Evolutionary conservation across 2,329 filamentous ascomycete species (phyloP).

Genomic region (Neoascochyta sp.): DNA sequence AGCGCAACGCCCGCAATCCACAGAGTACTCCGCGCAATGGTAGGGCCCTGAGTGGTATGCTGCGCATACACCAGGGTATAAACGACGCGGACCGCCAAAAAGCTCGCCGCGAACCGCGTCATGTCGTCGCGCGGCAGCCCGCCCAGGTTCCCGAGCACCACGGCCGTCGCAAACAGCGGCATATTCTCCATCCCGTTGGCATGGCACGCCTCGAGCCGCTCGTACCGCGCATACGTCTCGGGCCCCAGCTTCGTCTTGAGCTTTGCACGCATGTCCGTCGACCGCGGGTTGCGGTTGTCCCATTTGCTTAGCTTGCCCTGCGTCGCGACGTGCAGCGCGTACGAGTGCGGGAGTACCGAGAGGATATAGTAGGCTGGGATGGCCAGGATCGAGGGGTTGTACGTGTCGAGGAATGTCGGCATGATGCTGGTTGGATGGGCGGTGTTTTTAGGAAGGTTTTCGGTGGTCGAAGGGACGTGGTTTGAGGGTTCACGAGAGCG

Average conservation of each 20-base stretch:
- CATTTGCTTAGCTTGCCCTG: slow-evolving; percentile 35
- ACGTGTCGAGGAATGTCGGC: slow-evolving; percentile 17
- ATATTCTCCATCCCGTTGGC: slow-evolving; percentile 48
- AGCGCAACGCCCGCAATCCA: slow-evolving; percentile 17
- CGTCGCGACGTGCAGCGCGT: slow-evolving; percentile 37
- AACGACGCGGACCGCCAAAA: slow-evolving; percentile 34
- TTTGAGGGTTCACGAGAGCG: too few species aligned
- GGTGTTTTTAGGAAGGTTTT: background rate
- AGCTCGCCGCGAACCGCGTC: slow-evolving; percentile 36
- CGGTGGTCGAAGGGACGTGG: background rate
- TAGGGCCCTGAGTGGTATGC: slow-evolving; percentile 20
- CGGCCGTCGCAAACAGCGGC: slow-evolving; percentile 44
- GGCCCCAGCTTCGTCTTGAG: slow-evolving; percentile 39
- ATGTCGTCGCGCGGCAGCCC: slow-evolving; percentile 32
- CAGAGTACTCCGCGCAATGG: slow-evolving; percentile 15
- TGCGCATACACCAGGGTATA: slow-evolving; percentile 41
- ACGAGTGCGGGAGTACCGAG: slow-evolving; percentile 41
- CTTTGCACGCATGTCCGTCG: slow-evolving; percentile 29
- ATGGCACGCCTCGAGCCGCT: slow-evolving; percentile 46
- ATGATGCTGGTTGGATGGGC: too few species aligned
- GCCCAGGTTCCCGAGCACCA: slow-evolving; percentile 45
- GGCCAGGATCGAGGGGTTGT: slow-evolving; percentile 43
- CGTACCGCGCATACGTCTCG: slow-evolving; percentile 40
- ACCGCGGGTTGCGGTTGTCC: slow-evolving; percentile 46
- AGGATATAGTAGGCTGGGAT: slow-evolving; percentile 46